Base-by-base conservation (phyloP, 2,329 filamentous ascomycete genomes). In the Microsporum audouinii region DNA sequence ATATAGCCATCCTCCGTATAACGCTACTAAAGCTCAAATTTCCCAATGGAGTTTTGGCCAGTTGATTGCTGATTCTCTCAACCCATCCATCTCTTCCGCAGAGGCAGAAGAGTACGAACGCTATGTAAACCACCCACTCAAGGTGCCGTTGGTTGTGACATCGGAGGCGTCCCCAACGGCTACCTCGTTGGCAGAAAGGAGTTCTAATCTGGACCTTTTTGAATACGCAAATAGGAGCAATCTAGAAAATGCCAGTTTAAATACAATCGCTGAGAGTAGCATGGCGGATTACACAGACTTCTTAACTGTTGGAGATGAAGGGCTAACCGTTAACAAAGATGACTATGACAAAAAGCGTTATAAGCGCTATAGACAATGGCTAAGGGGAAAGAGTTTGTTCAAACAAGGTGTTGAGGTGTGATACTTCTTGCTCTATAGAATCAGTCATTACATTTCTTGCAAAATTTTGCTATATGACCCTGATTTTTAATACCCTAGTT, bases 311-410 rank as follows among this genome's bases (percentile, higher is more conserved):
- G 84, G 83, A 3, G 88, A 94, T 63, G 89, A 96, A 68, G 89
- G 90, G 17, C 76, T 99, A 59, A 95, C 89, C 1, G 92, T 97
- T 12, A 86, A 85, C 0, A 87, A 91, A 51, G 91, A 95, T 69
- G 94, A 97, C 72, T 81, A 85, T 53, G 81, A 82, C 45, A 97
- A 95, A 82, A 96, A 97, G 80, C 81, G 94, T 67, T 99, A 99
- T 74, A 97, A 96, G 76, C 89, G 91, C 7, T 99, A 99, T 75
- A 79, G 87, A 69, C 95, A 96, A 75, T 99, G 94, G 92, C 79
- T 99, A 70, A 83, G 86, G 64, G 92, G 92, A 17, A 97, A 96
- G 78, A 96, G 90, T 68, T 82, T 97, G 69, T 97, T 97, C 73
- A 97, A 97, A 76, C 91, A 96, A 79, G 84, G 86, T 53, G 79